A percentile compares a stretch with the other conserved stretches of the same genome.
Conservation (phyloP, 495 filamentous ascomycete species). For the Neurospora sublineolata region DNA sequence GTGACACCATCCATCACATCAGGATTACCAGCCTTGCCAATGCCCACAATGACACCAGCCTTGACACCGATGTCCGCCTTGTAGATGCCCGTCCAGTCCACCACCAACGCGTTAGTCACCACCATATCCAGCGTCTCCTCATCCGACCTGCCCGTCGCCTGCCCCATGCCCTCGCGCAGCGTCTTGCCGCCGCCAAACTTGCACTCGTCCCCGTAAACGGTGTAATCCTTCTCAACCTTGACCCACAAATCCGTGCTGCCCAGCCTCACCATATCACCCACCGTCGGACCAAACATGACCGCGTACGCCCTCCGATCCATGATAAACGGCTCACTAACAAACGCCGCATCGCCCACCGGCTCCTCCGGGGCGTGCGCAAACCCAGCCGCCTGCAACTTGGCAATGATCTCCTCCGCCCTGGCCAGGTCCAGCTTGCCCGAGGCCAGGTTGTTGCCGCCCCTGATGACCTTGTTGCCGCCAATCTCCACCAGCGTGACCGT, state of each 20-base stretch:
- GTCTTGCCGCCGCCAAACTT: conserved; percentile 95
- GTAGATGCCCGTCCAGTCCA: conserved; percentile 89
- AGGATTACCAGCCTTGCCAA: conserved; percentile 94
- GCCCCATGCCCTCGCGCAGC: conserved; percentile 91
- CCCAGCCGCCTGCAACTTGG: conserved; percentile 51
- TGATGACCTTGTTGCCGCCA: conserved; percentile 68
- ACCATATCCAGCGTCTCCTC: conserved; percentile 70
- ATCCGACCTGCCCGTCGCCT: conserved; percentile 65
- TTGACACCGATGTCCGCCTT: conserved; percentile 97
- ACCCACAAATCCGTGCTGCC: conserved; percentile 87
- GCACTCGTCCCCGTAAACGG: conserved; percentile 85
- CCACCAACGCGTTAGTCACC: conserved; percentile 82
- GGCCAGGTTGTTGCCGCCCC: conserved; percentile 73
- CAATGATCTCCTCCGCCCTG: conserved; percentile 52
- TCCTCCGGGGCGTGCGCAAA: conserved; percentile 64
- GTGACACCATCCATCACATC: conserved; percentile 91
- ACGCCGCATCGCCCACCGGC: conserved; percentile 39
- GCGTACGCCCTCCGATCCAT: conserved; percentile 72
- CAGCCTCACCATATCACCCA: conserved; percentile 70
- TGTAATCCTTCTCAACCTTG: conserved; percentile 78
- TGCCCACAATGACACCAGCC: conserved; percentile 74
- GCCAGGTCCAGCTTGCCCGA: conserved; percentile 55
- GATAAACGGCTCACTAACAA: conserved; percentile 44
- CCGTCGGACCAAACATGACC: conserved; percentile 88
- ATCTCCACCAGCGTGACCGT: conserved; percentile 92